Evolutionary conservation across 768 basidiomycete species (phyloP), one percentile per base, ranked within the genome.

Genomic region (Neoboletus magnificus): DNA sequence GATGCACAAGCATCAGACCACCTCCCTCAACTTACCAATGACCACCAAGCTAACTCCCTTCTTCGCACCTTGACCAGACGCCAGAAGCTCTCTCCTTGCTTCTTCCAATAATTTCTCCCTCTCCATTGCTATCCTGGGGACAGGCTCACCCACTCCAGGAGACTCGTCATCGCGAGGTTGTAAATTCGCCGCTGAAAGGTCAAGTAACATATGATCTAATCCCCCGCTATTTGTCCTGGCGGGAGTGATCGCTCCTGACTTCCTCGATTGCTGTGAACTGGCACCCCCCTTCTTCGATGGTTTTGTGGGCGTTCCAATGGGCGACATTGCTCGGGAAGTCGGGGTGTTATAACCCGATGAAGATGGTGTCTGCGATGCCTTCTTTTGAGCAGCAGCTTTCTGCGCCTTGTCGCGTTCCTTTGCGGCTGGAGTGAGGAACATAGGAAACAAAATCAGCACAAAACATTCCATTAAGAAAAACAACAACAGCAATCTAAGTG

Each of bases 1-100:
- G 57, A 56, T 27, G 55, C 45, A 46, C 49, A 25, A 42, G 35
- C 32, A 12, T 48, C 40, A 42, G 30, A 33, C 6, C 47, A 45
- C 46, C 7, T 49, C 50, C 37, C 37, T 52, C 33, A 16, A 48
- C 76, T 61, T 67, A 96, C 96, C 97, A 41, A 99, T 87, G 43
- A 99, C 93, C 27, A 98, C 89, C 62, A 99, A 74, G 69, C 88
- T 95, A 48, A 98, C 74, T 13, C 79, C 81, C 63, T 84, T 87
- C 71, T 85, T 93, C 44, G 73, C 76, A 37, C 77, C 77, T 56
- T 77, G 74, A 22, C 73, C 76, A 54, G 80, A 72, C 3, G 67
- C 71, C 25, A 80, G 78, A 30, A 87, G 67, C 4, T 73, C 74
- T 50, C 74, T 77, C 58, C 71, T 82, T 1, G 87, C 93, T 71